These are phyloP conservation scores for Tetraselmis chui DNA, from an alignment of 139 green algal species.

Conservation along the genomic window DNA sequence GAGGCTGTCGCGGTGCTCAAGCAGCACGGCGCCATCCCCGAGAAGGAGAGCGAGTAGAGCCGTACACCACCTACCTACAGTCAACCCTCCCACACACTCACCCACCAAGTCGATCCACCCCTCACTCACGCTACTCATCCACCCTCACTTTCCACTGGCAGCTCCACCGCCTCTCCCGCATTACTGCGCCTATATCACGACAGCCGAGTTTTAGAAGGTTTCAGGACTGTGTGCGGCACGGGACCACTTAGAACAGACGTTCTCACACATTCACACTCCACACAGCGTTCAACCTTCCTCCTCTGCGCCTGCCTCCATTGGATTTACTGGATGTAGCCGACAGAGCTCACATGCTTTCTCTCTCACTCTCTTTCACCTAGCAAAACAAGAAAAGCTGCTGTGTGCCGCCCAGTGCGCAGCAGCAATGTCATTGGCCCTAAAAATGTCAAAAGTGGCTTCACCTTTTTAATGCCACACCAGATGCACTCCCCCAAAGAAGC, in stretches of 20 bases:
- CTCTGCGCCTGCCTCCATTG: not conserved
- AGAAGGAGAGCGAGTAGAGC: not conserved
- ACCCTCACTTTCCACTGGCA: not conserved
- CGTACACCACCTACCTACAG: not conserved
- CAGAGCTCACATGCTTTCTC: no score
- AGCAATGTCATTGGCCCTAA: not conserved
- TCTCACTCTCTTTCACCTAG: no score
- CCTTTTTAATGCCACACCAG: not conserved
- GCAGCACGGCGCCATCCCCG: constrained; percentile 1
- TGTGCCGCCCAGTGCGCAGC: not conserved
- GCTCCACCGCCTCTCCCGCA: not conserved
- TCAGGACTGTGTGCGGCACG: no score
- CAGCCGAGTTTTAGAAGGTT: no score
- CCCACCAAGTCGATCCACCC: not conserved
- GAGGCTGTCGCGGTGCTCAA: constrained; percentile 70
- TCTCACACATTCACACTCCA: not conserved
- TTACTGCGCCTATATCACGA: not conserved
- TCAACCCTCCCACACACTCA: not conserved
- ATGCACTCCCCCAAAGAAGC: not conserved
- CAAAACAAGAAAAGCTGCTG: not conserved
- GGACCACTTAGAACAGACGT: not conserved
- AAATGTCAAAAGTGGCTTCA: not conserved
- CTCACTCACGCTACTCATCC: not conserved
- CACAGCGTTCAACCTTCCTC: not conserved
- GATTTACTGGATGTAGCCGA: not conserved